Conservation (phyloP, 2,329 filamentous ascomycete genomes). For the Sclerotinia subarctica region DNA sequence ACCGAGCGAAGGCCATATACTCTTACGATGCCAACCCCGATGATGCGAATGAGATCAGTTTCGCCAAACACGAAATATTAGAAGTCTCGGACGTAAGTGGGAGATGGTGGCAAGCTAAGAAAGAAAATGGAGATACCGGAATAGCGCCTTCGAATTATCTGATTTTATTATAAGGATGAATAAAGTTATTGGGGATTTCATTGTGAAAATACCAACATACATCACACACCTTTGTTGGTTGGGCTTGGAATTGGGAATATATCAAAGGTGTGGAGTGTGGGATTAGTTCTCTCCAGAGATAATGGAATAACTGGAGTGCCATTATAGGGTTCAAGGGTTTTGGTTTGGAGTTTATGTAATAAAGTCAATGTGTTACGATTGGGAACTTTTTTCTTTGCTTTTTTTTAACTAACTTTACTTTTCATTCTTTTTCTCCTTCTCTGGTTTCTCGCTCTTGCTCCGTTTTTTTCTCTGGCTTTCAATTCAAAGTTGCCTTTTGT, state of each 20-base stretch:
- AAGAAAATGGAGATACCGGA: slow-evolving; percentile 89
- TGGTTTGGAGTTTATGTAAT: slow-evolving; percentile 26
- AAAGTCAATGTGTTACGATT: slow-evolving; percentile 27
- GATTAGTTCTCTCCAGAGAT: slow-evolving; percentile 26
- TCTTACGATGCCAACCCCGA: slow-evolving; percentile 97
- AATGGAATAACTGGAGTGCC: slow-evolving; percentile 19
- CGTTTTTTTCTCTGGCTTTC: background rate
- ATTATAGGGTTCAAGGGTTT: slow-evolving; percentile 17
- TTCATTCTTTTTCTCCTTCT: slow-evolving; percentile 2
- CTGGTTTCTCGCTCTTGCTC: background rate
- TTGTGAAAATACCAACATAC: slow-evolving; percentile 6
- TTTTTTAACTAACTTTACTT: background rate
- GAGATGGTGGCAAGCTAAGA: slow-evolving; percentile 97
- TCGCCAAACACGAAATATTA: slow-evolving; percentile 91
- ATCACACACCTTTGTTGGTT: slow-evolving; percentile 11
- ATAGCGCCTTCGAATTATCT: slow-evolving; percentile 85
- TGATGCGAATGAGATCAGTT: slow-evolving; percentile 95
- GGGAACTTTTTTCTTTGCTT: slow-evolving; percentile 16
- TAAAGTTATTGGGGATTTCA: background rate
- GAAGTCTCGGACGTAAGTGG: slow-evolving; percentile 96
- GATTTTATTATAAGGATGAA: slow-evolving; percentile 62
- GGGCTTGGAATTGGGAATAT: slow-evolving; percentile 20
- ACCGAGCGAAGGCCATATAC: slow-evolving; percentile 97
- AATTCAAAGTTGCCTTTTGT: background rate
- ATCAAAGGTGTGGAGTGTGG: slow-evolving; percentile 9